phyloP scores from a whole-genome alignment of 2,329 filamentous ascomycete genomes.

The Cordyceps javanica region DNA sequence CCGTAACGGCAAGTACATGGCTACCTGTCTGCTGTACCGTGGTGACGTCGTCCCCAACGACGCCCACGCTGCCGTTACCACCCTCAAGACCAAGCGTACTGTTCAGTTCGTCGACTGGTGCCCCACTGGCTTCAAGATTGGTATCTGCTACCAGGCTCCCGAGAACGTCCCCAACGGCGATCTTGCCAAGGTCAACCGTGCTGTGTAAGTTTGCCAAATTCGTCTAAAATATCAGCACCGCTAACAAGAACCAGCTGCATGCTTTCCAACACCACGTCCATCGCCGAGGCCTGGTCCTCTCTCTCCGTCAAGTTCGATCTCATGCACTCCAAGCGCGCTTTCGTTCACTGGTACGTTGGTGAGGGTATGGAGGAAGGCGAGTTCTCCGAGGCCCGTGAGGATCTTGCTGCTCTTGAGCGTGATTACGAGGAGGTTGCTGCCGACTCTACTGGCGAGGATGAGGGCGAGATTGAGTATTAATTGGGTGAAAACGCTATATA shows the following conservation, averaged over 20 bases:
- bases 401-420: slow-evolving; percentile 93
- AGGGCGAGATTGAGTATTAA: slow-evolving; percentile 90
- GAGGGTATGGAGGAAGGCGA: slow-evolving; percentile 99
- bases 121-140: slow-evolving; percentile 99
- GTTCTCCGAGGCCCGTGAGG: slow-evolving; percentile 98
- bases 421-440: slow-evolving; percentile 98
- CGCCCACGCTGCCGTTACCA: slow-evolving; percentile 84
- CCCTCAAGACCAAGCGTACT: slow-evolving; percentile 98
- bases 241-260: slow-evolving; percentile 64
- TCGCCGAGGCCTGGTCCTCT: slow-evolving; percentile 95
- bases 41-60: slow-evolving; percentile 98
- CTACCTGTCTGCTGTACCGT: slow-evolving; percentile 94
- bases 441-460: slow-evolving; percentile 85
- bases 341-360: slow-evolving; percentile 99
- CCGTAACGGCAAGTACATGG: slow-evolving; percentile 99
- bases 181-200: slow-evolving; percentile 94
- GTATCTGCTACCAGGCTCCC: slow-evolving; percentile 99
- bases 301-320: slow-evolving; percentile 98
- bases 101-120: slow-evolving; percentile 99
- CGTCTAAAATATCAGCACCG: slow-evolving; percentile 1
- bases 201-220: slow-evolving; percentile 64
- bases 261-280: slow-evolving; percentile 97
- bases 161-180: slow-evolving; percentile 95
- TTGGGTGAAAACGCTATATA: slow-evolving; percentile 11
- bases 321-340: slow-evolving; percentile 99